phyloP scores from a whole-genome alignment of 495 filamentous ascomycete genomes.

The Melanomma pulvis-pyrius region DNA sequence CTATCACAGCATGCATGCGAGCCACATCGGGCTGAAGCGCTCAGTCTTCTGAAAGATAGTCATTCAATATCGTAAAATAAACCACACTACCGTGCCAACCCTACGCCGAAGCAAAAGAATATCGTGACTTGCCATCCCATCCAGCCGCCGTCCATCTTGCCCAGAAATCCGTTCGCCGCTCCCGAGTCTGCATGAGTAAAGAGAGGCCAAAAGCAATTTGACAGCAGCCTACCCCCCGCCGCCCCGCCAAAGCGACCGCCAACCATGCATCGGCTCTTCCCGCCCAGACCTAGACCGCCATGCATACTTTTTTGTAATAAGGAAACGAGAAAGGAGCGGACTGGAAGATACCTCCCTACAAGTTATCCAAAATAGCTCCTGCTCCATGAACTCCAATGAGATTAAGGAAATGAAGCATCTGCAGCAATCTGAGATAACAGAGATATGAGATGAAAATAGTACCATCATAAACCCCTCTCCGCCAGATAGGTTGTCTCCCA shows the following conservation, averaged over 20 bases:
- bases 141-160: background rate
- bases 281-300: background rate
- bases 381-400: constrained; percentile 1
- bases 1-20: no score
- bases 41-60: constrained; percentile 5
- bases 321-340: constrained; percentile 11
- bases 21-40: background rate
- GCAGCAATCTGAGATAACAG: background rate
- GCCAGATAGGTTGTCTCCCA: background rate
- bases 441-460: constrained; percentile 7
- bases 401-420: constrained; percentile 9
- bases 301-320: constrained; percentile 21
- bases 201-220: constrained; percentile 20
- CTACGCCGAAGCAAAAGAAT: background rate
- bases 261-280: background rate
- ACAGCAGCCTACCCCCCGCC: background rate
- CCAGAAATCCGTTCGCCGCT: background rate
- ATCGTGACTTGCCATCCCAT: background rate
- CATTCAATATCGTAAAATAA: constrained; percentile 32
- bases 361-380: constrained; percentile 17
- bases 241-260: background rate
- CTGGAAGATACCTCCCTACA: constrained; percentile 5
- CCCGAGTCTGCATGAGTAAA: background rate
- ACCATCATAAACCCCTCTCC: background rate
- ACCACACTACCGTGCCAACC: constrained; percentile 10